These are phyloP conservation scores for Lactarius hatsudake DNA, from an alignment of 768 basidiomycete species.

Conservation along the genomic window DNA sequence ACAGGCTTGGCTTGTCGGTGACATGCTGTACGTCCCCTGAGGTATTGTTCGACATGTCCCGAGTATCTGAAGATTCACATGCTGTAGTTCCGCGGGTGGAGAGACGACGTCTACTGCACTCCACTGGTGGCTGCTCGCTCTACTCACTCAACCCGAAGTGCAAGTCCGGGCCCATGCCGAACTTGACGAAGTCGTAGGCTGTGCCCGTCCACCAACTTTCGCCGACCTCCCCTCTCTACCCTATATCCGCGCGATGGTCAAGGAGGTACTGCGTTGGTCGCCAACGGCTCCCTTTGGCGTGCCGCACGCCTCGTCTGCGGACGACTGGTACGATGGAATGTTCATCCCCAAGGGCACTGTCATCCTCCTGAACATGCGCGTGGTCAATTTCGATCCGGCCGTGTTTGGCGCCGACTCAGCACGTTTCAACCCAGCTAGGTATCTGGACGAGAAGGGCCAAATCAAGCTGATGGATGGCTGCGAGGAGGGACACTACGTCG, in stretches of 20 bases:
- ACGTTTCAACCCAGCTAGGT: neutral
- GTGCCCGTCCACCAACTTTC: neutral
- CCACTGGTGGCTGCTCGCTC: neutral
- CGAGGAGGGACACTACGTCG: neutral
- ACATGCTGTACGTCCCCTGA: conserved; percentile 17
- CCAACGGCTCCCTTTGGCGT: conserved; percentile 11
- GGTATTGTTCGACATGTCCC: neutral
- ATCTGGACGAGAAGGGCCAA: neutral
- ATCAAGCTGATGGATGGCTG: neutral
- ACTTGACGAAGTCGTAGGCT: neutral
- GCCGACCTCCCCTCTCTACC: neutral
- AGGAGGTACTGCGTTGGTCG: neutral
- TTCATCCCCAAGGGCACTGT: neutral
- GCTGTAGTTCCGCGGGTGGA: neutral
- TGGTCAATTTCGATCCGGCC: neutral
- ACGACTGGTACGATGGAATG: neutral
- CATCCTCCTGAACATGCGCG: neutral
- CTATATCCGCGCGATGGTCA: neutral
- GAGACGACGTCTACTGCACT: neutral
- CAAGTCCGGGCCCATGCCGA: neutral
- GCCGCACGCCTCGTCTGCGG: neutral
- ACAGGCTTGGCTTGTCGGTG: conserved; percentile 20
- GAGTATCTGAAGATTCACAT: neutral
- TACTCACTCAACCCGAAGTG: neutral
- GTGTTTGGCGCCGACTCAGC: neutral